Evolutionary conservation across 345 rosid genomes (phyloP), one percentile per base, ranked within the genome.

Genomic region (Cardiospermum halicacabum): DNA sequence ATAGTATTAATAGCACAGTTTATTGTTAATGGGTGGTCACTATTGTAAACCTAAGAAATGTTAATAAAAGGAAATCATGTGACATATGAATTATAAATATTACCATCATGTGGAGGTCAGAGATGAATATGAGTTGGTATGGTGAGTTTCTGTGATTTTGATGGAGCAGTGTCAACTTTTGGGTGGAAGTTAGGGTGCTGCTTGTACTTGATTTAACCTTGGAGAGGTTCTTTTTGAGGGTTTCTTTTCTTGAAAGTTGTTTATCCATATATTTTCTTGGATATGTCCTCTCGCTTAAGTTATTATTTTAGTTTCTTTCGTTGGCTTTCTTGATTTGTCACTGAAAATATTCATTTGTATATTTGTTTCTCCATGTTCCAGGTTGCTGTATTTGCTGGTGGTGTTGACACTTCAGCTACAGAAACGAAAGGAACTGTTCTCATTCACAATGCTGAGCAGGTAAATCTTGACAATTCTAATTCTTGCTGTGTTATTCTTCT

Each of bases 381-480:
- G 98, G 98, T 95, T 77, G 99, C 81, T 30, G 99, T 95, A n/a
- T 95, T 95, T 82, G 99, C 77, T 48, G 83, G 98, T 70, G 99
- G 97, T 49, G 91, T 95, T 76, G 99, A 95, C 82, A 82, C 99
- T 30, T 79, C 86, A 65, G 99, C 96, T 27, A 91, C 99, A 69
- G 98, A 95, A 61, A 95, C 99, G 11, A 95, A 95, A 72, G 99
- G 99, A 76, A 95, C 99, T 68, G 98, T 95, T 53, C 78, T 95
- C 40, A 95, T 95, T 67, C 92, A 86, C 62, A 77, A 72, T 70
- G 99, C 99, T 68, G 94, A 89, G 56, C 96, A 95, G 94, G 99
- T 95, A 74, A 25, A 30, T 51, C 5, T 53, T n/a, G 59, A 26
- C 21, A 28, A 62, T n/a, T n/a, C n/a, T n/a, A 26, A 30, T 53